These are phyloP conservation scores for Saccharomycopsis sp. DNA, from an alignment of 805 yeast genomes.

Conservation along the genomic window DNA sequence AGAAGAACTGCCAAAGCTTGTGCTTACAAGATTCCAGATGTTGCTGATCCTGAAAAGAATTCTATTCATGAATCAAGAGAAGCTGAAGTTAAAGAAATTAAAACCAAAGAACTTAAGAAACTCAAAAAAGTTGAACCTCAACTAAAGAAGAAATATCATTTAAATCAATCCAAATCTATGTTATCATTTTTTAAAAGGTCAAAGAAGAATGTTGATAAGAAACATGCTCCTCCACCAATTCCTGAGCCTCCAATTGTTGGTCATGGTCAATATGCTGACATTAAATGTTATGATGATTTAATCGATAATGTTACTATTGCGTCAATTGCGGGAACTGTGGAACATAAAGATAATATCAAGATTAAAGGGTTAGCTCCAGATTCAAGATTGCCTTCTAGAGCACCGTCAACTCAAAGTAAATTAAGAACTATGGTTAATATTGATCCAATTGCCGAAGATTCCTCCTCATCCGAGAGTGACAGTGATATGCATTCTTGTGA, in stretches of 20 bases:
- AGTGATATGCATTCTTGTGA: conserved; percentile 1
- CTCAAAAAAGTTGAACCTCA: no score
- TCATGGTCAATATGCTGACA: conserved; percentile 9
- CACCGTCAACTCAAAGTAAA: conserved; percentile 3
- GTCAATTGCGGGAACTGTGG: conserved; percentile 16
- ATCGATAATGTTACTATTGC: conserved; percentile 10
- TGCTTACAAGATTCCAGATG: no score
- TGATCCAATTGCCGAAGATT: conserved; percentile 10
- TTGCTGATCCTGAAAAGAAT: no score
- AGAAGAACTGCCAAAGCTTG: no score
- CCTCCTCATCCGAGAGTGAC: conserved; percentile 8
- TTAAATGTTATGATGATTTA: conserved; percentile 5
- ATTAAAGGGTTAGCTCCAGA: no score
- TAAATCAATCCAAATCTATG: neutral
- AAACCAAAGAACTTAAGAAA: no score
- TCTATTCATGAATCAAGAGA: neutral
- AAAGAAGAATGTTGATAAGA: neutral
- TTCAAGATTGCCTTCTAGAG: no score
- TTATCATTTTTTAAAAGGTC: no score
- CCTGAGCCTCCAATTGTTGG: no score
- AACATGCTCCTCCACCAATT: neutral
- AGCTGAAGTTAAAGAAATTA: neutral
- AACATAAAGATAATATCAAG: no score
- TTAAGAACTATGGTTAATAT: conserved; percentile 7
- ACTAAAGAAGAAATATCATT: neutral